phyloP scores from a whole-genome alignment of 306 rosid genomes.

The Lathyrus oleraceus region DNA sequence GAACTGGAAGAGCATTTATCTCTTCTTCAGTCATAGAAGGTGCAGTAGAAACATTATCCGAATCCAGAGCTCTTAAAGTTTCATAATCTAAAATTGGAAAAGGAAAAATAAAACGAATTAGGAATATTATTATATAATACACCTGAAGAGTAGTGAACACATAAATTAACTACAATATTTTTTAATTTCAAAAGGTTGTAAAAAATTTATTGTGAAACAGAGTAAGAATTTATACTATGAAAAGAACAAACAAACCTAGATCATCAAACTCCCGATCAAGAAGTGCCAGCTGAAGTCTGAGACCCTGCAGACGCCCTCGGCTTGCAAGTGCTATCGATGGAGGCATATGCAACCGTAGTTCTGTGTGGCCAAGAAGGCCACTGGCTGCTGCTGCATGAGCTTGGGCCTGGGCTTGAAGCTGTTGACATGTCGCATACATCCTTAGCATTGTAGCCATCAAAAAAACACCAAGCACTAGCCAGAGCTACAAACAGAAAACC shows the following conservation, averaged over 20 bases:
- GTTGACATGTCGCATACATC: constrained; percentile 99
- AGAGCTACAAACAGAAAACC: constrained; percentile 53
- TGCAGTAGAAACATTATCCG: constrained; percentile 72
- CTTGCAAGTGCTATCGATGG: constrained; percentile 87
- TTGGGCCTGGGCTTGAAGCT: constrained; percentile 97
- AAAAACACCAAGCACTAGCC: constrained; percentile 97
- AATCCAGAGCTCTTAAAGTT: constrained; percentile 81
- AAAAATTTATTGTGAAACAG: not conserved
- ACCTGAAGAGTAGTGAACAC: constrained; percentile 3
- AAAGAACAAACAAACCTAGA: constrained; percentile 53
- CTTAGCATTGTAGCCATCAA: constrained; percentile 92
- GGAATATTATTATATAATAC: constrained; percentile 19
- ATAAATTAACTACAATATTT: not conserved
- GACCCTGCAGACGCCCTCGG: constrained; percentile 91
- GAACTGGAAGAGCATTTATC: constrained; percentile 88
- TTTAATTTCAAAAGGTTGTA: not conserved
- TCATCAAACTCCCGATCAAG: constrained; percentile 99
- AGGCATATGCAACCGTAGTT: constrained; percentile 84
- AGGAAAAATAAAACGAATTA: not conserved
- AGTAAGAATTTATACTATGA: constrained; percentile 7
- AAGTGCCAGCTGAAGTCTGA: constrained; percentile 96
- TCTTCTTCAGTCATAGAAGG: constrained; percentile 87
- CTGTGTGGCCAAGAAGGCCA: constrained; percentile 91
- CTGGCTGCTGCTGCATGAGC: constrained; percentile 84
- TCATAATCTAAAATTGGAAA: constrained; percentile 62